Evolutionary conservation across 2,329 filamentous ascomycete genomes (phyloP).

Genomic region (Botryotinia convoluta): DNA sequence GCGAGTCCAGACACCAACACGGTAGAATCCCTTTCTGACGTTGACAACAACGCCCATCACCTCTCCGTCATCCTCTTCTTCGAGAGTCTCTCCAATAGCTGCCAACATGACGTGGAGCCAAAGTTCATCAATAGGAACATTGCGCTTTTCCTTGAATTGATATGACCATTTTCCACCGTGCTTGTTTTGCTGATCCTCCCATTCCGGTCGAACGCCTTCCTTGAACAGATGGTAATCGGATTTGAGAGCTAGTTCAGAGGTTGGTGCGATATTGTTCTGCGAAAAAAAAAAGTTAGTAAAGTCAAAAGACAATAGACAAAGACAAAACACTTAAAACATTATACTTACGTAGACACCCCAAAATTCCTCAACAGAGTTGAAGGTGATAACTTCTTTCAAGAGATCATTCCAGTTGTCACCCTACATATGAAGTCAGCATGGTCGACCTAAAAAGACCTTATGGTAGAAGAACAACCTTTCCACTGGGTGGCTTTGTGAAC

Average conservation of each 20-base stretch:
- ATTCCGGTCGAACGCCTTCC: constrained; percentile 92
- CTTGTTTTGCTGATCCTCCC: constrained; percentile 98
- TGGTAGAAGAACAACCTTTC: constrained; percentile 64
- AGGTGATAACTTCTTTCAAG: constrained; percentile 97
- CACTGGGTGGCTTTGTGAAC: constrained; percentile 97
- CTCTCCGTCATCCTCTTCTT: constrained; percentile 94
- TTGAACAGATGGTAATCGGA: constrained; percentile 99
- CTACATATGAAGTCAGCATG: constrained; percentile 45
- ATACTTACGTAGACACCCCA: constrained; percentile 95
- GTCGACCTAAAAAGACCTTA: not conserved
- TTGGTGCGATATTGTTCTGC: constrained; percentile 97
- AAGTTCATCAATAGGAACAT: constrained; percentile 85
- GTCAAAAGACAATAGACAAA: not conserved
- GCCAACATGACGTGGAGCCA: constrained; percentile 98
- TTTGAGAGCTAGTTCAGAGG: constrained; percentile 93
- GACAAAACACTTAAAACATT: not conserved
- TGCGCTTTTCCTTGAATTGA: constrained; percentile 94
- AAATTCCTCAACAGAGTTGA: constrained; percentile 98
- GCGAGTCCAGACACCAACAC: constrained; percentile 95
- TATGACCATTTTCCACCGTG: constrained; percentile 99
- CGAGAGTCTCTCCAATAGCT: constrained; percentile 95
- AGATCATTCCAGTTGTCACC: constrained; percentile 99
- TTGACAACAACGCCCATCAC: constrained; percentile 99
- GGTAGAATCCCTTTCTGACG: constrained; percentile 96
- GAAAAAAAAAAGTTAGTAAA: constrained; percentile 21